A percentile compares a stretch with the other conserved stretches of the same genome.
Evolutionary conservation across 2,329 filamentous ascomycete genomes (phyloP).

Genomic region (Davidsoniella neocaledoniae): DNA sequence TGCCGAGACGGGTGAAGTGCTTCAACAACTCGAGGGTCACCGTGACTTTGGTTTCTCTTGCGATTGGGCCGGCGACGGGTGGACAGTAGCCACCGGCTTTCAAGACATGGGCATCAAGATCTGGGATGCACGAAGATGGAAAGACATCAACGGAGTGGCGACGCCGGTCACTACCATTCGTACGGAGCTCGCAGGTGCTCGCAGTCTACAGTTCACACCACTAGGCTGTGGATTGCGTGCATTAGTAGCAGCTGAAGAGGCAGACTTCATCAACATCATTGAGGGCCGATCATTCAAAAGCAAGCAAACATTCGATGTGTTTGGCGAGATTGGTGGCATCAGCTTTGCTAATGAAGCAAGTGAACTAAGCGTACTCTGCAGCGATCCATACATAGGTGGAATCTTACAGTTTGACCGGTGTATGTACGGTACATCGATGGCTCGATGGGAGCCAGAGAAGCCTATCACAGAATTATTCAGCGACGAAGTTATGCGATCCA

Average conservation of each 20-base stretch:
- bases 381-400: slow-evolving; percentile 48
- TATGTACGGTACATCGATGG: not conserved
- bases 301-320: slow-evolving; percentile 57
- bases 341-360: slow-evolving; percentile 49
- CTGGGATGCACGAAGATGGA: slow-evolving; percentile 61
- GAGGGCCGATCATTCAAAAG: slow-evolving; percentile 46
- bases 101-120: slow-evolving; percentile 59
- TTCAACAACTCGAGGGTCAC: slow-evolving; percentile 44
- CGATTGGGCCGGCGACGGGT: slow-evolving; percentile 64
- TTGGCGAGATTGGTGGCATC: slow-evolving; percentile 58
- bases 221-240: slow-evolving; percentile 48
- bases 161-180: slow-evolving; percentile 37
- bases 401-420: slow-evolving; percentile 42
- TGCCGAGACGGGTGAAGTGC: slow-evolving; percentile 44
- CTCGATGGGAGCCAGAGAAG: not conserved
- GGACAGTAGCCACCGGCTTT: slow-evolving; percentile 58
- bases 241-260: slow-evolving; percentile 58
- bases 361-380: slow-evolving; percentile 51
- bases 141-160: slow-evolving; percentile 30
- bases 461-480: not conserved
- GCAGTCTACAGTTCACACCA: slow-evolving; percentile 56
- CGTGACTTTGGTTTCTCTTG: slow-evolving; percentile 59
- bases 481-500: not conserved
- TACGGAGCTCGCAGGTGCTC: slow-evolving; percentile 50
- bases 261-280: slow-evolving; percentile 55